Conservation (phyloP, 139 green algal species). For the Picochlorum sp. region DNA sequence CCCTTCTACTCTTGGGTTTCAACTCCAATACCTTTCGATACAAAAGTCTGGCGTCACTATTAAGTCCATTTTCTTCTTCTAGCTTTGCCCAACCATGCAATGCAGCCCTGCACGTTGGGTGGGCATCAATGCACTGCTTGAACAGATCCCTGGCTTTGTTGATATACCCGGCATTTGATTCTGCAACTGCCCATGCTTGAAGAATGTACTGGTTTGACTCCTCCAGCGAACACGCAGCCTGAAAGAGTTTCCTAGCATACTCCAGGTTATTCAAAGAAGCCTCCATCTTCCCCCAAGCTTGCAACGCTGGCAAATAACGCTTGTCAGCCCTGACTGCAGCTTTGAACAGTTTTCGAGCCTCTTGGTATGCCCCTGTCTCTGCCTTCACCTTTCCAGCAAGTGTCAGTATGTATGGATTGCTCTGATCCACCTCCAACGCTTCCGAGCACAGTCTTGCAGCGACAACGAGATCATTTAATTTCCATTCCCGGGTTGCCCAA, state of each 20-base stretch:
- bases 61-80: slow-evolving; percentile 30
- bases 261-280: slow-evolving; percentile 27
- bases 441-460: slow-evolving; percentile 15
- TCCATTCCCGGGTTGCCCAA: slow-evolving; percentile 43
- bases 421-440: slow-evolving; percentile 27
- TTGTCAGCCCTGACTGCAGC: slow-evolving; percentile 5
- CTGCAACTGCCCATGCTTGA: slow-evolving; percentile 42
- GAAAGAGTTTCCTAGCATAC: slow-evolving; percentile 40
- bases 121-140: slow-evolving; percentile 8
- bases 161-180: slow-evolving; percentile 14
- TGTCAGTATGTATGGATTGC: slow-evolving; percentile 33
- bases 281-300: slow-evolving; percentile 45
- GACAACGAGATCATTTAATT: slow-evolving; percentile 3
- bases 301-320: slow-evolving; percentile 28
- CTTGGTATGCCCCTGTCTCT: slow-evolving; percentile 13
- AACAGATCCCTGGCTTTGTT: slow-evolving; percentile 22
- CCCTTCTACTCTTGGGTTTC: slow-evolving; percentile 12
- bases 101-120: slow-evolving; percentile 22
- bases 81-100: slow-evolving; percentile 36
- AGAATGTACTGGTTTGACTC: slow-evolving; percentile 46
- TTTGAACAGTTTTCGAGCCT: slow-evolving; percentile 20
- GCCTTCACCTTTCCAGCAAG: slow-evolving; percentile 28
- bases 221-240: slow-evolving; percentile 34
- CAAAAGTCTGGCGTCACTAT: slow-evolving; percentile 26
- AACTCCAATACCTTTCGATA: slow-evolving; percentile 30